A percentile compares a stretch with the other conserved stretches of the same genome.
These are phyloP conservation scores for Pleomassaria siparia DNA, from an alignment of 2,329 filamentous ascomycete species.

Conservation along the genomic window DNA sequence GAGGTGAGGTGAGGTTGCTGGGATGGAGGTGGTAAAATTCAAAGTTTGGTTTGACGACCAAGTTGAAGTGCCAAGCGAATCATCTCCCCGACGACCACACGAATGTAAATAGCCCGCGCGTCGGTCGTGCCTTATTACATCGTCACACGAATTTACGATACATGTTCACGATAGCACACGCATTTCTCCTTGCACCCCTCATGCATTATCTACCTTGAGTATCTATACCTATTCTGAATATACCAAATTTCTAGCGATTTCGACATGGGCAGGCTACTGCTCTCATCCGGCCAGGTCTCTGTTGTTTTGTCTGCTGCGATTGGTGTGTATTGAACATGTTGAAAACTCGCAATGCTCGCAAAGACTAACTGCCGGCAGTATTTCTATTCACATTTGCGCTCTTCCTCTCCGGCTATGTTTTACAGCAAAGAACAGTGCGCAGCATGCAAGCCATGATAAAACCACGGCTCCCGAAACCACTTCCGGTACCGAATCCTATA, in stretches of 20 bases:
- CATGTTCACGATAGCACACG: slow-evolving; percentile 19
- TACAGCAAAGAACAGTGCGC: slow-evolving; percentile 83
- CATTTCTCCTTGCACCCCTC: slow-evolving; percentile 9
- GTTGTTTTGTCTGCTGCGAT: slow-evolving; percentile 65
- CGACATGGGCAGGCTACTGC: slow-evolving; percentile 53
- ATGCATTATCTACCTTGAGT: slow-evolving; percentile 12
- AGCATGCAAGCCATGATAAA: slow-evolving; percentile 74
- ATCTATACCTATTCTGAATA: slow-evolving; percentile 15
- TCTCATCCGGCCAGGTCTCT: slow-evolving; percentile 71
- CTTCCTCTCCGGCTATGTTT: slow-evolving; percentile 82
- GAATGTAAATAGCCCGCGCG: slow-evolving; percentile 11
- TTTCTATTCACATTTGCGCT: slow-evolving; percentile 77
- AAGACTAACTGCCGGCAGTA: slow-evolving; percentile 47
- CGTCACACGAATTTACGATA: slow-evolving; percentile 28
- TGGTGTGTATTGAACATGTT: slow-evolving; percentile 50
- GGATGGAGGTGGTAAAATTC: background rate
- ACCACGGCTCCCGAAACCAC: slow-evolving; percentile 49
- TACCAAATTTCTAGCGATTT: no score
- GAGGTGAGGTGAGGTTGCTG: background rate
- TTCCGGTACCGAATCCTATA: slow-evolving; percentile 36
- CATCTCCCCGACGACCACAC: slow-evolving; percentile 3
- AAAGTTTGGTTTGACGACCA: background rate
- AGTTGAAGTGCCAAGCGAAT: background rate
- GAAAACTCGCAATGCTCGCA: background rate
- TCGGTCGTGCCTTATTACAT: slow-evolving; percentile 9